Evolutionary conservation across 805 yeast species (phyloP), one percentile per base, ranked within the genome.

Genomic region (Lachancea nothofagi): DNA sequence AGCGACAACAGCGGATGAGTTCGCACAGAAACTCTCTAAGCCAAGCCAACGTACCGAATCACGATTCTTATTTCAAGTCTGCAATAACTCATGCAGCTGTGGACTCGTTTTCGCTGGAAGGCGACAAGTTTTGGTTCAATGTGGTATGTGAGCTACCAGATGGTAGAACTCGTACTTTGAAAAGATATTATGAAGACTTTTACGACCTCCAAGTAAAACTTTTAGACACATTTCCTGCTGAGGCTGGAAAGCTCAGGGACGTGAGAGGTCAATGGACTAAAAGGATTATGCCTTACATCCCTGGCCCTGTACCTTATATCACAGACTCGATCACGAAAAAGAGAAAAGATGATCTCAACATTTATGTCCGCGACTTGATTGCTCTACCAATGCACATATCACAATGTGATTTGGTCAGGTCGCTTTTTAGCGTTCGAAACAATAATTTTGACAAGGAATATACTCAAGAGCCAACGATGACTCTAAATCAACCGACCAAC

Each of bases 101-200:
- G 8, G 95, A 84, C 45, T 70, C 84, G 2, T 87, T 81, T 60
- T 79, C 82, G 26, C 74, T 81, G 46, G 89, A 86, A 43, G 84
- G 83, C 44, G 95, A 90, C 13, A 75, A 94, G 46, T 90, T 85
- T 62, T 90, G 95, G 86, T 90, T 83, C 64, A 72, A 85, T 41
- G 75, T 90, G 3, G 67, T 73, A 24, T 86, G 83, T 19, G 70
- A 74, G 41, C 62, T 86, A 48, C 71, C 80, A 13, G 77, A 80
- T 56, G 93, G 90, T n/a, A 70, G 71, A 38, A 59, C 64, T 15
- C 71, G 96, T 42, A 76, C 78, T 44, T 67, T 93, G 47, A 87
- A 93, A 61, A 73, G 98, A 44, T 89, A 75, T 64, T 93, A 93
- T 64, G 96, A 90, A 60, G 98, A 93, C 65, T 93, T 93, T 58